Base-by-base conservation (phyloP, 2,329 filamentous ascomycete species). In the Massarina eburnea region DNA sequence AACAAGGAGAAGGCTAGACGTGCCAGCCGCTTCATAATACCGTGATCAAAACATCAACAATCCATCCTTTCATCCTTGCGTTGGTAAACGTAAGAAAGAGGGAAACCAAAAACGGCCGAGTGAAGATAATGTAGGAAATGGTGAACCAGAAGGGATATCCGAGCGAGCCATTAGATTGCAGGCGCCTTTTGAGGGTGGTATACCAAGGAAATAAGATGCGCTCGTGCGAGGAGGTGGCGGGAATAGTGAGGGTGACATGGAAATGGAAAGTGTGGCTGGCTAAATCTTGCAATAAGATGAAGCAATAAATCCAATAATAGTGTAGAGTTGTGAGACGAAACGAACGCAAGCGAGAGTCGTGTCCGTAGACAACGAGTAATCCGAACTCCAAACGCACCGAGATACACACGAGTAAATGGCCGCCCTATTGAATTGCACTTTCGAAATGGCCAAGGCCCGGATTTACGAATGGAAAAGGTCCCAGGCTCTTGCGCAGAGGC, bases 381-480 rank as follows among this genome's bases (percentile, higher is more conserved):
- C 48, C 30, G 51, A n/a, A n/a, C n/a, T 36, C 41, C 47, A 29
- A 57, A 26, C 24, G 57, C 55, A 59, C 61, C 57, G 45, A 34
- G 41, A 52, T 50, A 50, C 59, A 57, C 60, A n/a, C n/a, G n/a
- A n/a, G n/a, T n/a, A n/a, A 55, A 46, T 49, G 38, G 54, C 41
- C 45, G 42, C 43, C 43, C 46, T 22, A 44, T 32, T 30, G 30
- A 45, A 29, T 40, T 50, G 29, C 29, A 51, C 46, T 47, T 43
- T 48, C 40, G 34, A 48, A 37, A 39, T 46, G 37, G 52, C 43
- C 43, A 30, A 51, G 34, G 51, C 44, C 47, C 39, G 40, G 46
- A 46, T 53, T 64, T 53, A 96, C 51, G 91, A 96, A 76, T 97
- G 94, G 72, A 97, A 96, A 21, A 99, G 73, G 74, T 99, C 94